Conservation (phyloP, 306 rosid species). For the Delonix regia region DNA sequence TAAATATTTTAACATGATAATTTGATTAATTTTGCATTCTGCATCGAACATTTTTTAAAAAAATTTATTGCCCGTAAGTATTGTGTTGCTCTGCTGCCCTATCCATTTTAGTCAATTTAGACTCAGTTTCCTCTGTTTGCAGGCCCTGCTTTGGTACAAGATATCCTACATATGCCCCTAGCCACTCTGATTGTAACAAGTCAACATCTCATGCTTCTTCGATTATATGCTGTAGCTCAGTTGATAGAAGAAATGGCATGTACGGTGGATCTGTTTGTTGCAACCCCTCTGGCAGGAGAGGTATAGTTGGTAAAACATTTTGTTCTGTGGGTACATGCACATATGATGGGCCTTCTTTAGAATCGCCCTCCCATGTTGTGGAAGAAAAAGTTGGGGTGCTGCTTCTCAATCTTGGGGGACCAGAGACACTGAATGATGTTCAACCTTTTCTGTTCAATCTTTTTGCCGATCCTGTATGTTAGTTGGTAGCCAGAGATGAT, state of each 20-base stretch:
- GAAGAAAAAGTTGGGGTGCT: slow-evolving; percentile 95
- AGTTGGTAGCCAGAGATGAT: background rate
- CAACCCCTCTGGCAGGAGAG: slow-evolving; percentile 46
- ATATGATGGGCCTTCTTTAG: slow-evolving; percentile 49
- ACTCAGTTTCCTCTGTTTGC: slow-evolving; percentile 24
- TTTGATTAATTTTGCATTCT: background rate
- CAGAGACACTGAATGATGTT: slow-evolving; percentile 91
- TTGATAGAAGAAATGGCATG: slow-evolving; percentile 38
- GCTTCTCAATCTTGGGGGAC: slow-evolving; percentile 97
- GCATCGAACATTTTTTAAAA: background rate
- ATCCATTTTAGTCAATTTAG: background rate
- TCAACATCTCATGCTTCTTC: slow-evolving; percentile 46
- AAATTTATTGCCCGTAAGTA: background rate
- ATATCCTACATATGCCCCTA: slow-evolving; percentile 33
- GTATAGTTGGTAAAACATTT: slow-evolving; percentile 37
- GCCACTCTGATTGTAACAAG: slow-evolving; percentile 41
- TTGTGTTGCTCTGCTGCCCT: slow-evolving; percentile 5
- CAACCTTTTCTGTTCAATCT: slow-evolving; percentile 95
- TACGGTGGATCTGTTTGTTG: slow-evolving; percentile 26
- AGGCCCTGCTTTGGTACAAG: slow-evolving; percentile 52
- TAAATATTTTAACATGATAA: background rate
- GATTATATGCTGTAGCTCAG: slow-evolving; percentile 39
- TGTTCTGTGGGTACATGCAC: slow-evolving; percentile 56
- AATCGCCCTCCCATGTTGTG: slow-evolving; percentile 45
- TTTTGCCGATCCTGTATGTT: slow-evolving; percentile 92